Base-by-base conservation (phyloP, 306 rosid species). In the Vigna hirtella region DNA sequence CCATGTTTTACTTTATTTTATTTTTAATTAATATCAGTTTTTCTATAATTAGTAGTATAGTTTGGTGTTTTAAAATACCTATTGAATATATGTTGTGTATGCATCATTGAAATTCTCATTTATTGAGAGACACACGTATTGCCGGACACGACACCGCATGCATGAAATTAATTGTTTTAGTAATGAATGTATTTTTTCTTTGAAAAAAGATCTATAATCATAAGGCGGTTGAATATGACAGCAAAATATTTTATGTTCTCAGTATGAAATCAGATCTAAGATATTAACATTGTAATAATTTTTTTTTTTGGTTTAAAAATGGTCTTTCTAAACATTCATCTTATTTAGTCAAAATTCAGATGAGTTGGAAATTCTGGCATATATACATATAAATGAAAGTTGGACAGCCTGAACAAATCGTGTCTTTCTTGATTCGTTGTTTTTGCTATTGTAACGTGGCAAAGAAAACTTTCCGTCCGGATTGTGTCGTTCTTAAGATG, bases 61-160 rank as follows among this genome's bases (percentile, higher is more conserved):
- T 18, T 2, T 71, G 11, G 26, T 74, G 13, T 47, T 53, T 70
- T 70, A 59, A 64, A 57, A 56, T 81, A 57, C 77, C 70, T 16
- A 42, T 71, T 71, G 75, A 74, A 73, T 74, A 73, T 74, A 64
- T 53, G 51, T 51, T 66, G 20, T 42, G 28, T 72, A 28, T 22
- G 66, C 63, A 70, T 64, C 30, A 63, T 48, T 64, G 45, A 20
- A 51, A 22, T 49, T 38, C 48, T 72, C 69, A 34, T 61, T 76
- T 69, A 72, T 70, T 74, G 76, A 52, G 55, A 75, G 64, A 49
- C 69, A 71, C 72, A 71, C 72, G 57, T 69, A 70, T 82, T 62
- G 81, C 14, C 71, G 61, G 71, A 66, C 84, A 77, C 74, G 77
- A 49, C 45, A 77, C 71, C 40, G 45, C 66, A 52, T 83, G 81